Base-by-base conservation (phyloP, 805 yeast genomes). In the Spathaspora girioi region DNA sequence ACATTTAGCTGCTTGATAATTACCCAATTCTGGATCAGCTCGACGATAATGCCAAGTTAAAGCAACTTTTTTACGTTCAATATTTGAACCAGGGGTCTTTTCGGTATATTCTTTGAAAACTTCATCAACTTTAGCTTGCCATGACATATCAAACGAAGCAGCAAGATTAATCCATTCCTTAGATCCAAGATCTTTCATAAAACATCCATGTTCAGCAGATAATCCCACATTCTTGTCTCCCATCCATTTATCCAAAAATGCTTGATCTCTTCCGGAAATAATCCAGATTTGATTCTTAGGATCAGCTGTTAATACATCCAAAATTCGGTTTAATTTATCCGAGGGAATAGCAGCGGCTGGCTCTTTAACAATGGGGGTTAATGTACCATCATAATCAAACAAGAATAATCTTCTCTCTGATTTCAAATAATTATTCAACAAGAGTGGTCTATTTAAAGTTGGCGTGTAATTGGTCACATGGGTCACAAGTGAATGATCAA, bases 311-410 rank as follows among this genome's bases (percentile, higher is more conserved):
- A 94, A 75, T 29, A 75, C 71, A 26, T 79, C 75, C 52, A 94
- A 68, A 11, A 87, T 81, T 8, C 75, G 68, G 49, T 81, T 76
- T 44, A 94, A 74, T 57, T 86, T 78, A 2, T 85, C 83, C 0
- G 96, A 84, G 2, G 99, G 99, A 42, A 94, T 87, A 0, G 99
- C 99, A 0, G 98, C 97, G n/a, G 93, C 90, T 1, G 99, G 99
- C 60, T 94, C 98, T 40, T 83, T 80, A 3, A 94, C 99, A 63
- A 94, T 94, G 12, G 98, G 98, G 0, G 99, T 90, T 58, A 94
- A 76, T 1, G 99, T 94, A 27, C 99, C 99, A 66, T 94, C 99
- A 66, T 94, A 94, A 70, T 94, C 99, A 70, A 94, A 92, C 59
- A 94, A 68, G 60, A 94, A 90, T 52, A 94, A 70, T 55, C 98